phyloP scores from a whole-genome alignment of 1,284 basidiomycete species.

The Pulveroboletus sp. region DNA sequence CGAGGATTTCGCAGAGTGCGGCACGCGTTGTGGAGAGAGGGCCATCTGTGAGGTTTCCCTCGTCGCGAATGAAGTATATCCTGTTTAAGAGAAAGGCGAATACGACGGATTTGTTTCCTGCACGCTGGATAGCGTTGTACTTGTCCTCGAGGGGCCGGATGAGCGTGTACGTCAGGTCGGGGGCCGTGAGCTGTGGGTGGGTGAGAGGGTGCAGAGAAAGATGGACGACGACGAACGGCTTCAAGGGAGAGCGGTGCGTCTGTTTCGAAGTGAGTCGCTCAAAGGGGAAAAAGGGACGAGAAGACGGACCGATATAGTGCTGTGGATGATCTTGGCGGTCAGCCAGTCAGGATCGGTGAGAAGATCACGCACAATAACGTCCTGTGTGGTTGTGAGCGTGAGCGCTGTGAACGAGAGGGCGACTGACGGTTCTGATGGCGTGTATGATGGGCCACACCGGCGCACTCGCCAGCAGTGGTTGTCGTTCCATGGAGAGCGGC shows the following conservation, averaged over 20 bases:
- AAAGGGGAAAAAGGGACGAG: background rate
- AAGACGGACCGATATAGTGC: constrained; percentile 31
- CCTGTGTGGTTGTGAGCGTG: constrained; percentile 36
- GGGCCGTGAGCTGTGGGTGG: constrained; percentile 58
- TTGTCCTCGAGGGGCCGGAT: constrained; percentile 73
- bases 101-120: constrained; percentile 70
- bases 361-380: constrained; percentile 47
- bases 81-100: constrained; percentile 90
- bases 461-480: constrained; percentile 41
- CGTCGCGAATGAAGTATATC: constrained; percentile 79
- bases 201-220: constrained; percentile 11
- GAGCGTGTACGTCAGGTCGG: constrained; percentile 86
- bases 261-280: constrained; percentile 1
- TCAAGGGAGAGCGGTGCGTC: constrained; percentile 31
- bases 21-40: constrained; percentile 76
- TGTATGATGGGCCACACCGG: constrained; percentile 76
- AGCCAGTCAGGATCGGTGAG: background rate
- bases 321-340: constrained; percentile 1
- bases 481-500: constrained; percentile 26
- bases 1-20: constrained; percentile 84
- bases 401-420: background rate
- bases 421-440: constrained; percentile 55
- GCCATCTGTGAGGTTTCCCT: constrained; percentile 53
- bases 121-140: constrained; percentile 59
- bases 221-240: constrained; percentile 22